These are phyloP conservation scores for Podospora pseudopauciseta DNA, from an alignment of 495 filamentous ascomycete genomes.

Conservation along the genomic window DNA sequence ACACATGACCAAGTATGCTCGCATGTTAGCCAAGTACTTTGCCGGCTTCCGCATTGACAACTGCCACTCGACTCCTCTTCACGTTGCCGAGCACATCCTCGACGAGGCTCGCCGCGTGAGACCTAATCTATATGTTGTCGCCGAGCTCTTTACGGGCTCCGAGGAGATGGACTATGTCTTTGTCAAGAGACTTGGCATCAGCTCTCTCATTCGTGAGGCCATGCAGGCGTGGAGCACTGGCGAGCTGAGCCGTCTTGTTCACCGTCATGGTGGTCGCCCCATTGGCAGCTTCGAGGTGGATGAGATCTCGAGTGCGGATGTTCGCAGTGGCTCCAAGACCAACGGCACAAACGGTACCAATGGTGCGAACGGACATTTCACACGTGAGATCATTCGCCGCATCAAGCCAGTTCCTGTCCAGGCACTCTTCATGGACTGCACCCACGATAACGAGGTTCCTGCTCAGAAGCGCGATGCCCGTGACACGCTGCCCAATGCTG, in stretches of 20 bases:
- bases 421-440: slow-evolving; percentile 98
- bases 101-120: slow-evolving; percentile 86
- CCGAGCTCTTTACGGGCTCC: slow-evolving; percentile 93
- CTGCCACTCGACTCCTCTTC: slow-evolving; percentile 92
- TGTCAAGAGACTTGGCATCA: slow-evolving; percentile 85
- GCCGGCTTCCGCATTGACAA: slow-evolving; percentile 96
- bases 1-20: slow-evolving; percentile 88
- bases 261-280: slow-evolving; percentile 88
- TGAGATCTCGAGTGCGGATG: slow-evolving; percentile 43
- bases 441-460: slow-evolving; percentile 95
- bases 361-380: slow-evolving; percentile 17
- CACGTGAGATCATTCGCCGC: slow-evolving; percentile 59
- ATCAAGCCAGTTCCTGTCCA: slow-evolving; percentile 82
- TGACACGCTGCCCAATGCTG: slow-evolving; percentile 94
- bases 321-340: slow-evolving; percentile 26
- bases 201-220: slow-evolving; percentile 87
- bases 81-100: slow-evolving; percentile 88
- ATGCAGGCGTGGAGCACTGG: slow-evolving; percentile 98
- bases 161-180: slow-evolving; percentile 96
- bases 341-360: neutral
- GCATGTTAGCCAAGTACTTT: slow-evolving; percentile 93
- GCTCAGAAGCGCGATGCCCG: slow-evolving; percentile 92
- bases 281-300: slow-evolving; percentile 96
- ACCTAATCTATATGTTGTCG: slow-evolving; percentile 85
- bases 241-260: slow-evolving; percentile 86